These are phyloP conservation scores for Bacidia rubella DNA, from an alignment of 495 filamentous ascomycete genomes.

Conservation along the genomic window DNA sequence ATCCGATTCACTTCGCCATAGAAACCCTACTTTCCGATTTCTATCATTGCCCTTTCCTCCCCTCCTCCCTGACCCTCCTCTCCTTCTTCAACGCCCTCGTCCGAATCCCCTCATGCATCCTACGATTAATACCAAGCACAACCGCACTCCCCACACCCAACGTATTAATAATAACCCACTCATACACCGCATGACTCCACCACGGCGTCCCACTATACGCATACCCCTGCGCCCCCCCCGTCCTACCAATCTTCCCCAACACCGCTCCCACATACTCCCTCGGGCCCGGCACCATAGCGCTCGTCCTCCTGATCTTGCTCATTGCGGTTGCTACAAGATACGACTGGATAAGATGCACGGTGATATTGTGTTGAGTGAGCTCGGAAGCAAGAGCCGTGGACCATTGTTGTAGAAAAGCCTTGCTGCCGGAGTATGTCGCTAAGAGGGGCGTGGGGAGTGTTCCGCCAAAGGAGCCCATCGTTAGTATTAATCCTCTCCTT, in stretches of 20 bases:
- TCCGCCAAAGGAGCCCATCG: slow-evolving; percentile 93
- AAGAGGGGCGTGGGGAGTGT: slow-evolving; percentile 82
- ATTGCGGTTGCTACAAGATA: slow-evolving; percentile 92
- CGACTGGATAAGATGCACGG: slow-evolving; percentile 73
- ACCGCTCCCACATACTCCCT: slow-evolving; percentile 67
- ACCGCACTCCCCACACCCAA: slow-evolving; percentile 50
- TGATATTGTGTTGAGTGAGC: slow-evolving; percentile 61
- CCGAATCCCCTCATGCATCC: slow-evolving; percentile 77
- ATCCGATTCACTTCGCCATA: too few relatives aligned
- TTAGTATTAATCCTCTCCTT: slow-evolving; percentile 78
- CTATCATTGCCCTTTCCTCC: slow-evolving; percentile 27
- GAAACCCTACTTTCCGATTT: too few relatives aligned
- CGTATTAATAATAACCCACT: slow-evolving; percentile 65
- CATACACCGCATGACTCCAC: slow-evolving; percentile 81
- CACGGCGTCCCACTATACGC: slow-evolving; percentile 79
- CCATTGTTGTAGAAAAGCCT: slow-evolving; percentile 98
- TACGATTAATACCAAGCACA: slow-evolving; percentile 53
- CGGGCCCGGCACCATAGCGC: slow-evolving; percentile 63
- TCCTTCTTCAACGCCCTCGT: slow-evolving; percentile 80
- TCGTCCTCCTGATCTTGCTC: slow-evolving; percentile 80
- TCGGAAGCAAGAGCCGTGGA: slow-evolving; percentile 75
- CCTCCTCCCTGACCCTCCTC: slow-evolving; percentile 48
- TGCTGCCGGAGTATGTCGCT: slow-evolving; percentile 93
- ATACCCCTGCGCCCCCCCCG: slow-evolving; percentile 58
- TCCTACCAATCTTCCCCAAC: slow-evolving; percentile 68